phyloP scores from a whole-genome alignment of 2,329 filamentous ascomycete species.

The Diaporthe sp. region DNA sequence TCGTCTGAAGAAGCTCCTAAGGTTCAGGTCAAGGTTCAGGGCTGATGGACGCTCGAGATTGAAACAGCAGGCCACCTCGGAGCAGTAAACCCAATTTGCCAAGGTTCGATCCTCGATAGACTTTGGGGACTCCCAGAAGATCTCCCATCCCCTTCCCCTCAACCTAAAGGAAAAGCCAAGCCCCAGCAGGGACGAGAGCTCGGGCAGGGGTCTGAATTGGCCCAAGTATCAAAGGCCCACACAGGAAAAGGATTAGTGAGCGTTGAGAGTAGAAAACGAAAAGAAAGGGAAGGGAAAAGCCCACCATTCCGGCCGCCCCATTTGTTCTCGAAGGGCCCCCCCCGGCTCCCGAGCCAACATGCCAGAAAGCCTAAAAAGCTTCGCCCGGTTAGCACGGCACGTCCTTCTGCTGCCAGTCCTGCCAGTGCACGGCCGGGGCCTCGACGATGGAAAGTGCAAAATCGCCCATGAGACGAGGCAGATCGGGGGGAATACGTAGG shows the following conservation, averaged over 20 bases:
- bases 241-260: not conserved
- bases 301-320: not conserved
- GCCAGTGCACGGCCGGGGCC: not conserved
- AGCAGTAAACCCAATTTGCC: constrained; percentile 14
- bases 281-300: not conserved
- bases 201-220: not conserved
- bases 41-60: not conserved
- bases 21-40: constrained; percentile 27
- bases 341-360: not conserved
- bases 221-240: not conserved
- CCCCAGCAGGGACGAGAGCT: not conserved
- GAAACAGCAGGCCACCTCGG: constrained; percentile 7
- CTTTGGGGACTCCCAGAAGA: constrained; percentile 7
- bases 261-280: not conserved
- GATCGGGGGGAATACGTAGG: not conserved
- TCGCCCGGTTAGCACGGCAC: constrained; percentile 14
- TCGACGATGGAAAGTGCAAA: not conserved
- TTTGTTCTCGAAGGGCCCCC: not conserved
- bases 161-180: not conserved
- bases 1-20: constrained; percentile 30
- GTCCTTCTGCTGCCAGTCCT: not conserved
- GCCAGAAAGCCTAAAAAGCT: constrained; percentile 1
- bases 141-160: not conserved
- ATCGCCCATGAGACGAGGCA: constrained; percentile 3
- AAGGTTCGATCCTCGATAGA: constrained; percentile 15